Evolutionary conservation across 805 yeast species (phyloP).

Genomic region (Candida sphagnicola): DNA sequence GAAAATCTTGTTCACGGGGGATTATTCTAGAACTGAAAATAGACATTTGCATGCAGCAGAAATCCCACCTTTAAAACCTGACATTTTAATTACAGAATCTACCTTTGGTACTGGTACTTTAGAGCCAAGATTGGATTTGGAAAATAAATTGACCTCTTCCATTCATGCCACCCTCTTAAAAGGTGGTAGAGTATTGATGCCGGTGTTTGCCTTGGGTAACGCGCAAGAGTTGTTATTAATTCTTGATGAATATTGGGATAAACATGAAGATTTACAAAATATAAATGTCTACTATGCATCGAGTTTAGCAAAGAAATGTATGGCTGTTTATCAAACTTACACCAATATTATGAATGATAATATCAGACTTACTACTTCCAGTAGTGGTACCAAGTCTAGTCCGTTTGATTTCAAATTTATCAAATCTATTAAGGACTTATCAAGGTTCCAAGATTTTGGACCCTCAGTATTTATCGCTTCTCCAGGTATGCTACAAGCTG

Average conservation of each 20-base stretch:
- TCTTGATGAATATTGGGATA: conserved; percentile 91
- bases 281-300: conserved; percentile 90
- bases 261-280: conserved; percentile 75
- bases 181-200: conserved; percentile 90
- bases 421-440: conserved; percentile 73
- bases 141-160: conserved; percentile 69
- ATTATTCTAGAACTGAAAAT: conserved; percentile 92
- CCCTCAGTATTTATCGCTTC: conserved; percentile 96
- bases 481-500: conserved; percentile 98
- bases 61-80: conserved; percentile 84
- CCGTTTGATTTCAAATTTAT: conserved; percentile 90
- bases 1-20: conserved; percentile 89
- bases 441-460: conserved; percentile 85
- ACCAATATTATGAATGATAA: conserved; percentile 96
- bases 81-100: conserved; percentile 87
- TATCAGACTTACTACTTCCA: conserved; percentile 58
- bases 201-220: conserved; percentile 94
- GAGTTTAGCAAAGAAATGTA: conserved; percentile 87
- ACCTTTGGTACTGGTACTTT: conserved; percentile 98
- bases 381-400: conserved; percentile 41
- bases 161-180: conserved; percentile 79
- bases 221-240: conserved; percentile 92
- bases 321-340: conserved; percentile 96
- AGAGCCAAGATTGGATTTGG: conserved; percentile 85
- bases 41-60: conserved; percentile 95